These are phyloP conservation scores for Ascochyta pisi DNA, from an alignment of 2,329 filamentous ascomycete genomes.

Conservation along the genomic window DNA sequence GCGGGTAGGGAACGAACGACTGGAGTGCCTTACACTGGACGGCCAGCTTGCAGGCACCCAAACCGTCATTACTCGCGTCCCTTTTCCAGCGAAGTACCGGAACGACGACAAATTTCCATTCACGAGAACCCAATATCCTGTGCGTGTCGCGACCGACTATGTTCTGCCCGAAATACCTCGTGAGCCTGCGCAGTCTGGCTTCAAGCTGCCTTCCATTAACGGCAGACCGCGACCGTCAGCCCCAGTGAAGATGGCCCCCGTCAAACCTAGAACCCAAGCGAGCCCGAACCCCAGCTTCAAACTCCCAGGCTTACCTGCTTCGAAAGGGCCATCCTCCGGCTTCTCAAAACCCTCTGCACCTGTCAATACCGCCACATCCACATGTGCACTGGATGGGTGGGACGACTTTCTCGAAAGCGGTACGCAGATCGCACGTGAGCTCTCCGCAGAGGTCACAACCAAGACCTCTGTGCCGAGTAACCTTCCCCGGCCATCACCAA, in stretches of 20 bases:
- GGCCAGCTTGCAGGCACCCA: slow-evolving; percentile 45
- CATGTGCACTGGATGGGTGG: slow-evolving; percentile 34
- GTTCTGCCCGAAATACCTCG: neutral
- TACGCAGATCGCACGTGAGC: slow-evolving; percentile 55
- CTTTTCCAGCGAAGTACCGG: slow-evolving; percentile 38
- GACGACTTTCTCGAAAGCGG: slow-evolving; percentile 54
- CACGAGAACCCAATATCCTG: slow-evolving; percentile 42
- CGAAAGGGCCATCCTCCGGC: slow-evolving; percentile 14
- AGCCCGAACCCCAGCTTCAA: slow-evolving; percentile 33
- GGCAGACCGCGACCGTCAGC: slow-evolving; percentile 11
- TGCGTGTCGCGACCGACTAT: slow-evolving; percentile 37
- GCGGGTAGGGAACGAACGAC: slow-evolving; percentile 32
- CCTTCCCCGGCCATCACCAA: neutral
- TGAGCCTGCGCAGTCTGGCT: slow-evolving; percentile 20
- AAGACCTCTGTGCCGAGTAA: neutral
- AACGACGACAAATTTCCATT: slow-evolving; percentile 38
- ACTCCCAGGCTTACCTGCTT: slow-evolving; percentile 35
- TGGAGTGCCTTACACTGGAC: slow-evolving; percentile 45
- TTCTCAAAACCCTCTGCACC: neutral
- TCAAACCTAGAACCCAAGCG: slow-evolving; percentile 7
- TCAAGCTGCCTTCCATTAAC: slow-evolving; percentile 32
- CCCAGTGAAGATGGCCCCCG: slow-evolving; percentile 15
- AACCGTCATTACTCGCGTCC: slow-evolving; percentile 35
- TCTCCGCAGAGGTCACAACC: slow-evolving; percentile 31
- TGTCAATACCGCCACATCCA: neutral